Evolutionary conservation across 2,329 filamentous ascomycete species (phyloP), one percentile per base, ranked within the genome.

Genomic region (Botrytis sinoallii): DNA sequence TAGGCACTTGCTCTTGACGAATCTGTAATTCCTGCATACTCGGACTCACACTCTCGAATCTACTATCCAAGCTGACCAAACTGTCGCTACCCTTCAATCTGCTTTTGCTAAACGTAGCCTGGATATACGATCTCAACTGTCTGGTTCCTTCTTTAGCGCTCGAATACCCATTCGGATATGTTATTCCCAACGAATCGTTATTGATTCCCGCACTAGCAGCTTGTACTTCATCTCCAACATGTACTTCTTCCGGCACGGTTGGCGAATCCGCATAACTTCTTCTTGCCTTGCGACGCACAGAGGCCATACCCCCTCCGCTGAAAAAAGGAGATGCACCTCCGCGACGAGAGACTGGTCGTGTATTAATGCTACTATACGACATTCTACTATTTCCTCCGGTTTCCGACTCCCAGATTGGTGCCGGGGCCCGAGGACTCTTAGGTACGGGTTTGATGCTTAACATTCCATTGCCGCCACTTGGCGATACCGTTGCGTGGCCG

Each of bases 261-360:
- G 78, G 78, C 4, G 79, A 79, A 60, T 78, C 77, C 14, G 76
- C 75, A 59, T 78, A 79, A 6, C 75, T 75, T 55, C 72, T 75
- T 25, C 75, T 74, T 38, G 77, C 76, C 46, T 71, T 72, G 29
- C 77, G 74, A 74, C 16, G 76, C 76, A 40, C 32, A 18, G 72
- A 73, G 32, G 60, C 66, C 44, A 46, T 67, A 20, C 60, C 55
- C 1, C 74, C 72, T 14, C 78, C 77, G 9, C 75, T 75, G 52
- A 80, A 81, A 74, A 81, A 81, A 10, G 80, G 79, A 12, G 78
- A 78, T 4, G 75, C 75, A 18, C 79, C 79, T 6, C 63, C 61
- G 18, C 80, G 74, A 63, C 80, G 73, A 52, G 75, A 77, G 0
- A 80, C 73, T 35, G 79, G 79, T 8, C 77, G 74, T 64, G 73